These are phyloP conservation scores for Pythium plurisporium DNA, from an alignment of 352 stramenopile species.

Conservation along the genomic window DNA sequence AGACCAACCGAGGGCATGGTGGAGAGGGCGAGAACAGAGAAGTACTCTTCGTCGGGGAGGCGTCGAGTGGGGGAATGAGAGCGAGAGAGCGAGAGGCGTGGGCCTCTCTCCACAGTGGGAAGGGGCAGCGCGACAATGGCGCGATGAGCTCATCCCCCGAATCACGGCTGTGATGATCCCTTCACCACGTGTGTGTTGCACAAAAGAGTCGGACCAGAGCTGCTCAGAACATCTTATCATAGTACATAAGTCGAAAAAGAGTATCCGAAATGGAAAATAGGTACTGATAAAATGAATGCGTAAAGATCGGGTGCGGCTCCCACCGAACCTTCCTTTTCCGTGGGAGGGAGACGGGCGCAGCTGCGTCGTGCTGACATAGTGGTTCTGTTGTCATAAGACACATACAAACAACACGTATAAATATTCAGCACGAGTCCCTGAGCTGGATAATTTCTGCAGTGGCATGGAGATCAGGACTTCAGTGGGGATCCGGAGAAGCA, in stretches of 20 bases:
- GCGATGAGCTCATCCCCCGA: background rate
- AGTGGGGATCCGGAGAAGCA: too few relatives aligned
- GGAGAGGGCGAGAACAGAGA: background rate
- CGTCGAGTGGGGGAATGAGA: slow-evolving; percentile 23
- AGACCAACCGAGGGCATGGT: background rate
- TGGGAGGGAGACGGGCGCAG: background rate
- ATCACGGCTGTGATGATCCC: background rate
- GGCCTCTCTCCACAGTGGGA: background rate
- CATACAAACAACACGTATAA: too few relatives aligned
- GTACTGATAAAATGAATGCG: background rate
- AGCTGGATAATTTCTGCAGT: too few relatives aligned
- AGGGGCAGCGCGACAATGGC: background rate
- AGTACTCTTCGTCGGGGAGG: slow-evolving; percentile 13
- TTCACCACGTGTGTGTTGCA: background rate
- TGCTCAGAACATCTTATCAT: background rate
- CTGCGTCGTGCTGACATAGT: background rate
- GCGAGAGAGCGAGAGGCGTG: background rate
- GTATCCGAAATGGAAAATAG: background rate
- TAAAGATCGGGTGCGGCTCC: background rate
- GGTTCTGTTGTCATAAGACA: background rate
- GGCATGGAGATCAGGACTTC: too few relatives aligned
- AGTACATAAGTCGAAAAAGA: background rate
- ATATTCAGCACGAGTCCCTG: too few relatives aligned
- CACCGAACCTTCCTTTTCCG: background rate
- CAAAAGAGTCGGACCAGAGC: slow-evolving; percentile 14